Evolutionary conservation across 225 moss, liverwort and hornwort species (phyloP).

Genomic region (Takakia lepidozioides): DNA sequence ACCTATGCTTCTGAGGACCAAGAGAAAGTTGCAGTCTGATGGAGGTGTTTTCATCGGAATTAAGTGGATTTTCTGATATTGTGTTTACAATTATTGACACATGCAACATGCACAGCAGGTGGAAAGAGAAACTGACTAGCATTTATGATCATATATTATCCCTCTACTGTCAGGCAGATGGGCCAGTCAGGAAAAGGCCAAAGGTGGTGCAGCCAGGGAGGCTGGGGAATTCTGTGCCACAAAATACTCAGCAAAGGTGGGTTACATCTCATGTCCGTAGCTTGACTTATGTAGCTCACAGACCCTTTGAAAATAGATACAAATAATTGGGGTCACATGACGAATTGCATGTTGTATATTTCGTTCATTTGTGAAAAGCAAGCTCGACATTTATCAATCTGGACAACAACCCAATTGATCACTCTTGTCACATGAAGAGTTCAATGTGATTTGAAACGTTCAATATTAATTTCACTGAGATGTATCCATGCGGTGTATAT

Average conservation of each 20-base stretch:
- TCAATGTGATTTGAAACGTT: background rate
- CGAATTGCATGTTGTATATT: background rate
- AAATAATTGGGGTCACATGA: too few relatives aligned
- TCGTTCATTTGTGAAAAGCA: background rate
- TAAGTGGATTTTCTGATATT: too few relatives aligned
- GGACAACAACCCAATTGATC: background rate
- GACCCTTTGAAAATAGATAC: too few relatives aligned
- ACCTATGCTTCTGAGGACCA: too few relatives aligned
- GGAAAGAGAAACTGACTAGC: too few relatives aligned
- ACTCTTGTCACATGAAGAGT: too few relatives aligned
- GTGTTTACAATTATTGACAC: too few relatives aligned
- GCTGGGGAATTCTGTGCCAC: conserved; percentile 11
- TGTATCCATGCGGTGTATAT: conserved; percentile 9
- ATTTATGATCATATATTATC: too few relatives aligned
- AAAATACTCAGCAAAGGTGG: conserved; percentile 20
- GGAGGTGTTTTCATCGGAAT: too few relatives aligned
- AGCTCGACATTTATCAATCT: background rate
- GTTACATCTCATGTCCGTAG: background rate
- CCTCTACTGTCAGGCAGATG: background rate
- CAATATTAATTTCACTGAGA: background rate
- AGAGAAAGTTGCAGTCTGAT: too few relatives aligned
- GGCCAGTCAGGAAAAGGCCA: conserved; percentile 7
- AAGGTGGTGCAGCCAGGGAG: conserved; percentile 10
- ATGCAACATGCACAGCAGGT: too few relatives aligned
- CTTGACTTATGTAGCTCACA: background rate